These are phyloP conservation scores for Drechslera avenae DNA, from an alignment of 2,329 filamentous ascomycete genomes.

Conservation along the genomic window DNA sequence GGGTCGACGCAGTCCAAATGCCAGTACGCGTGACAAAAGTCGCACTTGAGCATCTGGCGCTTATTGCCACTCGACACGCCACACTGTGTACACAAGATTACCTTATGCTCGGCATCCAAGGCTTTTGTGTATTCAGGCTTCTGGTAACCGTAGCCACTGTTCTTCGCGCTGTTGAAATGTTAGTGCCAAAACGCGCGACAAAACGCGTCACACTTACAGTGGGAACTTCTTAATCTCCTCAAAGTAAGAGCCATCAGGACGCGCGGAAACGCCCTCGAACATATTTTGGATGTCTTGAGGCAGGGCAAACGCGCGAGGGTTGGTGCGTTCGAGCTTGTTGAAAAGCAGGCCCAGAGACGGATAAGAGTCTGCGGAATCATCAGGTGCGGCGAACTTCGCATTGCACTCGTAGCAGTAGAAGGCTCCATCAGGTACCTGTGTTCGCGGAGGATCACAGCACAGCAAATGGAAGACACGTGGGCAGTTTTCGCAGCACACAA, in stretches of 20 bases:
- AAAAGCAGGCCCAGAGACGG: constrained; percentile 65
- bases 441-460: constrained; percentile 78
- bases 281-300: constrained; percentile 72
- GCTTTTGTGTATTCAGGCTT: constrained; percentile 62
- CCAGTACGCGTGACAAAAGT: constrained; percentile 80
- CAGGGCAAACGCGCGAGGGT: constrained; percentile 72
- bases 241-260: constrained; percentile 79
- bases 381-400: constrained; percentile 27
- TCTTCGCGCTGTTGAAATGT: constrained; percentile 43
- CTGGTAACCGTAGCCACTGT: constrained; percentile 49
- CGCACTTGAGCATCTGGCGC: constrained; percentile 83
- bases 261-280: constrained; percentile 80
- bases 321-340: constrained; percentile 68
- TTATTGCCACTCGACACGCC: constrained; percentile 66
- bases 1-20: constrained; percentile 92
- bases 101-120: constrained; percentile 72
- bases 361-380: constrained; percentile 33
- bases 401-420: constrained; percentile 75
- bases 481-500: constrained; percentile 94
- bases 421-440: constrained; percentile 38
- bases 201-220: constrained; percentile 60
- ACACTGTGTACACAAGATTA: constrained; percentile 79
- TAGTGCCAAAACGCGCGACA: constrained; percentile 33
- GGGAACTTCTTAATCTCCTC: constrained; percentile 62
- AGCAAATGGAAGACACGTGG: constrained; percentile 86